Conservation (phyloP, 129 eudicot species). For the Flaveria bidentis region DNA sequence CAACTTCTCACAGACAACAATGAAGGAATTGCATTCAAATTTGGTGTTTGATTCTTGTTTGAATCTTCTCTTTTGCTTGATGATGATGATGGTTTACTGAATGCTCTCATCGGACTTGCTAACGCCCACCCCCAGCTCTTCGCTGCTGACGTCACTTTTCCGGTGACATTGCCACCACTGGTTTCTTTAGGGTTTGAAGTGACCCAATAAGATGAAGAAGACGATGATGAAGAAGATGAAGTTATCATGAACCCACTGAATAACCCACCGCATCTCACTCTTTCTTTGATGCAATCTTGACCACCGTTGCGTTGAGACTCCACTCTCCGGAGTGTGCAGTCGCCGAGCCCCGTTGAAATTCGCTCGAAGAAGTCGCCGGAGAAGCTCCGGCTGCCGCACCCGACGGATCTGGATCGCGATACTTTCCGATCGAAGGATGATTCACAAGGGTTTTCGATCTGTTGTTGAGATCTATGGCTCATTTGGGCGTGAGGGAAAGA, state of each 20-base stretch:
- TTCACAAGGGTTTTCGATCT: slow-evolving; percentile 47
- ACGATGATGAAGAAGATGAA: slow-evolving; percentile 79
- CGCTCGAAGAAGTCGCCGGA: slow-evolving; percentile 92
- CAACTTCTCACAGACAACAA: slow-evolving; percentile 69
- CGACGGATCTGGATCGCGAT: slow-evolving; percentile 93
- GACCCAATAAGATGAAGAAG: slow-evolving; percentile 64
- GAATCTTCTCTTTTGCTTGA: slow-evolving; percentile 41
- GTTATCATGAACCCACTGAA: slow-evolving; percentile 80
- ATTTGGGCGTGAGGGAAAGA: neutral
- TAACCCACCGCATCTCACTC: slow-evolving; percentile 83
- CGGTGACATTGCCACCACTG: slow-evolving; percentile 2
- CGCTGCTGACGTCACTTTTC: slow-evolving; percentile 32
- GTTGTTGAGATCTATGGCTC: too few species aligned
- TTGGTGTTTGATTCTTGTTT: slow-evolving; percentile 53
- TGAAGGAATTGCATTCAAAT: slow-evolving; percentile 80
- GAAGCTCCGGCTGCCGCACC: slow-evolving; percentile 95
- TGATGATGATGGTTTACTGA: slow-evolving; percentile 40
- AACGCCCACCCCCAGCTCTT: slow-evolving; percentile 90
- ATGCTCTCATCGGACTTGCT: slow-evolving; percentile 91
- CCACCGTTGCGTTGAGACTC: slow-evolving; percentile 65
- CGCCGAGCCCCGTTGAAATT: slow-evolving; percentile 90
- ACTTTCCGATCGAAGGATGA: slow-evolving; percentile 65
- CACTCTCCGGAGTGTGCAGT: slow-evolving; percentile 84
- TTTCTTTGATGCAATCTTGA: slow-evolving; percentile 58
- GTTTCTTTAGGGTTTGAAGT: slow-evolving; percentile 50